Evolutionary conservation across 257 asterid species (phyloP).

Genomic region (Euphrasia confusa): DNA sequence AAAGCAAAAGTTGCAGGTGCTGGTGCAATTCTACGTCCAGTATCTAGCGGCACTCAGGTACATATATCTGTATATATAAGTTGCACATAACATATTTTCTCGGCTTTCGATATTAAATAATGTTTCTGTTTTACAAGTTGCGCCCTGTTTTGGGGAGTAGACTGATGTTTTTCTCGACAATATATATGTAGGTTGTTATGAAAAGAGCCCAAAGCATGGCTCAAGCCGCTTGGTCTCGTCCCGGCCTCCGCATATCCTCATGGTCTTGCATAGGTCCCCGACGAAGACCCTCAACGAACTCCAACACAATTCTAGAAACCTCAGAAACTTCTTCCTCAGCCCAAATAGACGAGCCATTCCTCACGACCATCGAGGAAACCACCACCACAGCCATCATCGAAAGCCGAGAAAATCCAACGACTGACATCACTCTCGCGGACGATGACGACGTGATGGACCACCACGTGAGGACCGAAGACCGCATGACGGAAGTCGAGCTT

Average conservation of each 20-base stretch:
- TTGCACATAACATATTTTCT: no score
- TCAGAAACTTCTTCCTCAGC: slow-evolving; percentile 38
- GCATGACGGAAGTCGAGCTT: slow-evolving; percentile 80
- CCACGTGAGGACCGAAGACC: slow-evolving; percentile 47
- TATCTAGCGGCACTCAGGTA: slow-evolving; percentile 87
- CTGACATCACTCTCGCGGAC: slow-evolving; percentile 31
- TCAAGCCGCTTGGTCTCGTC: slow-evolving; percentile 88
- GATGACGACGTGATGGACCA: slow-evolving; percentile 24
- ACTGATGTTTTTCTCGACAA: slow-evolving; percentile 13
- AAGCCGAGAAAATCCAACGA: slow-evolving; percentile 8
- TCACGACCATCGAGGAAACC: slow-evolving; percentile 38
- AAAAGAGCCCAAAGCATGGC: slow-evolving; percentile 98
- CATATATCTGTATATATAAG: no score
- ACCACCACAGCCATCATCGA: slow-evolving; percentile 22
- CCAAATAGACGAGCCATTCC: slow-evolving; percentile 40
- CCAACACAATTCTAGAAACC: slow-evolving; percentile 31
- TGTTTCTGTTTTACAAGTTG: no score
- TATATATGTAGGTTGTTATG: slow-evolving; percentile 67
- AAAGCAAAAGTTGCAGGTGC: slow-evolving; percentile 98
- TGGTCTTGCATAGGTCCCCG: slow-evolving; percentile 99
- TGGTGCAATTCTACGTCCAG: slow-evolving; percentile 92
- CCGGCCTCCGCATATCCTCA: slow-evolving; percentile 53
- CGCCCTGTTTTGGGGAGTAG: no score
- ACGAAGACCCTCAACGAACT: slow-evolving; percentile 50
- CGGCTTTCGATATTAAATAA: no score